Base-by-base conservation (phyloP, 805 yeast genomes). In the Teunomyces atbi region DNA sequence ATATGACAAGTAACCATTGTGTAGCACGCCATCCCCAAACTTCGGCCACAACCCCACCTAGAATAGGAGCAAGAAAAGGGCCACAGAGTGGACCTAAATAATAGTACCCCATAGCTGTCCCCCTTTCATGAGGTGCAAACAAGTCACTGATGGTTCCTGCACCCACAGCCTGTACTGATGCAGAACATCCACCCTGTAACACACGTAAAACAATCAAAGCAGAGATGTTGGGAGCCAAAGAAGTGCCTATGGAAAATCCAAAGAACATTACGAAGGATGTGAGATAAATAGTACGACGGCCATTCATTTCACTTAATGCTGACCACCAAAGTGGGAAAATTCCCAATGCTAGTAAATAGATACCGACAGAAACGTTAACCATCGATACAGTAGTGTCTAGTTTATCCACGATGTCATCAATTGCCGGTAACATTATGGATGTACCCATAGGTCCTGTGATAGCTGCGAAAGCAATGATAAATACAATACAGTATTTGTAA, bases 321-420 rank as follows among this genome's bases (percentile, higher is more conserved):
- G 92, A 84, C 96, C 96, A 89, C 94, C 96, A 89, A 38, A 89
- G 59, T 2, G 96, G 96, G 56, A 87, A 82, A 1, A 89, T 70
- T 12, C 96, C 96, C 29, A 89, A 59, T 1, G 90, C 73, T 11
- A 88, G 58, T 21, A 88, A 65, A 60, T 88, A 89, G 10, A 89
- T 76, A 54, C 96, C 96, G 43, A 88, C 89, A 2, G 92, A 81
- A 13, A 89, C 74, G 57, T 88, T 89, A 20, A 88, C 89, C 56
- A 79, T 72, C 23, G 82, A 68, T 1, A 76, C 76, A 4, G 79
- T 57, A 0, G 95, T 83, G 36, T 82, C 38, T 13, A 86, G 72
- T 15, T 79, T 81, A 1, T 53, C 50, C 4, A 77, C 76, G 35
- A 89, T 76, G 44, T 79, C 77, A 28, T 78, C 78, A 16, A 87